Evolutionary conservation across 768 basidiomycete species (phyloP).

Genomic region (Auricularia sp.): DNA sequence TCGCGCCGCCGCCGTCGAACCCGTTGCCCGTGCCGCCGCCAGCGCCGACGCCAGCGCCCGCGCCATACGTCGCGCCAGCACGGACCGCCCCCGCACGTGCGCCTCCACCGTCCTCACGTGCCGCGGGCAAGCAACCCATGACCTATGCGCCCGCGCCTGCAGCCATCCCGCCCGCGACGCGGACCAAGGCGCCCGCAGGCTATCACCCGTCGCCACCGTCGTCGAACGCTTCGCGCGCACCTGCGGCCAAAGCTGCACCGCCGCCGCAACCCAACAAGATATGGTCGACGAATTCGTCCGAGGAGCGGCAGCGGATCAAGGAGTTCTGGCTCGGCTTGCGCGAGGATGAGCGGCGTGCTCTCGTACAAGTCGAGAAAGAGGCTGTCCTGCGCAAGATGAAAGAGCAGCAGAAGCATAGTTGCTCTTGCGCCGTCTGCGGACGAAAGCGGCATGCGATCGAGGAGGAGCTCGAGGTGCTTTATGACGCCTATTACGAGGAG

Average conservation of each 20-base stretch:
- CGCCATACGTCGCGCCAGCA: slow-evolving; percentile 7
- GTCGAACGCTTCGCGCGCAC: slow-evolving; percentile 48
- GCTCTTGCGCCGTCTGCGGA: slow-evolving; percentile 92
- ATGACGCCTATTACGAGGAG: slow-evolving; percentile 99
- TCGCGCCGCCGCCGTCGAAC: slow-evolving; percentile 12
- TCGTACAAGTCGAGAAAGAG: slow-evolving; percentile 98
- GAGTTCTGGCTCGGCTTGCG: slow-evolving; percentile 94
- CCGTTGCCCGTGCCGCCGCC: slow-evolving; percentile 22
- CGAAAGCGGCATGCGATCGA: slow-evolving; percentile 98
- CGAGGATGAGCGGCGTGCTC: slow-evolving; percentile 79
- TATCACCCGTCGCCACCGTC: slow-evolving; percentile 32
- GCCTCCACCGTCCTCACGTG: slow-evolving; percentile 65
- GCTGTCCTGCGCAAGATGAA: slow-evolving; percentile 98
- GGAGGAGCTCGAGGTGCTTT: slow-evolving; percentile 98
- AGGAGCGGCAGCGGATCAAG: slow-evolving; percentile 95
- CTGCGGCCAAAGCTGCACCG: slow-evolving; percentile 32
- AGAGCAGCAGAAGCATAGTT: slow-evolving; percentile 95
- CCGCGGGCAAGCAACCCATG: slow-evolving; percentile 92
- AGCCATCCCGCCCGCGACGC: background rate
- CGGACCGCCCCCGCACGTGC: slow-evolving; percentile 16
- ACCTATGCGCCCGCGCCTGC: slow-evolving; percentile 41
- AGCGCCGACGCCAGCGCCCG: slow-evolving; percentile 15
- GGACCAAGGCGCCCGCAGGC: no score
- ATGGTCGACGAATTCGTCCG: slow-evolving; percentile 84
- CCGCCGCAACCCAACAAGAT: slow-evolving; percentile 53